phyloP scores from a whole-genome alignment of 2,329 filamentous ascomycete species.

The Fusarium sp. region DNA sequence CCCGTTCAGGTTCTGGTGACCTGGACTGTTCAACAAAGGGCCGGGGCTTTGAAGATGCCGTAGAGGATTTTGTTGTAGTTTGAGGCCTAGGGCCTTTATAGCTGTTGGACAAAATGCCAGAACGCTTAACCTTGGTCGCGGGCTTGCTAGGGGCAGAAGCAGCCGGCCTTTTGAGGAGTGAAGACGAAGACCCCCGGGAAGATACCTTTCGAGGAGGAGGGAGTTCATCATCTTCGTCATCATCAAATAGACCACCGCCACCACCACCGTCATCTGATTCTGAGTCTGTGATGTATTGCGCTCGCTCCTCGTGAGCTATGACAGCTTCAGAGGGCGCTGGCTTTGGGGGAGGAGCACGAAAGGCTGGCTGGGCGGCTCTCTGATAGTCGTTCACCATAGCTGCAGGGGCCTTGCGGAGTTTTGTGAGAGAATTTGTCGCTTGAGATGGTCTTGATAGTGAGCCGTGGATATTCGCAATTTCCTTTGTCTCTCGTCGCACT shows the following conservation, averaged over 20 bases:
- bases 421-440: constrained; percentile 52
- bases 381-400: constrained; percentile 69
- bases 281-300: constrained; percentile 60
- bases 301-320: constrained; percentile 53
- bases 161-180: constrained; percentile 42
- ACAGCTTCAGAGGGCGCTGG: constrained; percentile 44
- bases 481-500: constrained; percentile 69
- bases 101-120: constrained; percentile 50
- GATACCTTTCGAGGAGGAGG: constrained; percentile 24
- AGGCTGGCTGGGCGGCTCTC: constrained; percentile 59
- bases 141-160: constrained; percentile 11
- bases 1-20: constrained; percentile 31
- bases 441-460: constrained; percentile 57
- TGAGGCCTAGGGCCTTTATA: constrained; percentile 45
- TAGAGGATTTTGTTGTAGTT: constrained; percentile 15
- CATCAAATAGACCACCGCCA: constrained; percentile 42
- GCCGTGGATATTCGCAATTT: constrained; percentile 65
- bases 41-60: constrained; percentile 27
- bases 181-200: constrained; percentile 34
- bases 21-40: constrained; percentile 21
- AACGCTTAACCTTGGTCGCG: constrained; percentile 25
- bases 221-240: constrained; percentile 34
- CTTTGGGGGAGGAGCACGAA: constrained; percentile 46
- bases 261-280: constrained; percentile 45
- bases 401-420: constrained; percentile 65